Evolutionary conservation across 345 rosid species (phyloP), one percentile per base, ranked within the genome.

Genomic region (Heritiera fomes): DNA sequence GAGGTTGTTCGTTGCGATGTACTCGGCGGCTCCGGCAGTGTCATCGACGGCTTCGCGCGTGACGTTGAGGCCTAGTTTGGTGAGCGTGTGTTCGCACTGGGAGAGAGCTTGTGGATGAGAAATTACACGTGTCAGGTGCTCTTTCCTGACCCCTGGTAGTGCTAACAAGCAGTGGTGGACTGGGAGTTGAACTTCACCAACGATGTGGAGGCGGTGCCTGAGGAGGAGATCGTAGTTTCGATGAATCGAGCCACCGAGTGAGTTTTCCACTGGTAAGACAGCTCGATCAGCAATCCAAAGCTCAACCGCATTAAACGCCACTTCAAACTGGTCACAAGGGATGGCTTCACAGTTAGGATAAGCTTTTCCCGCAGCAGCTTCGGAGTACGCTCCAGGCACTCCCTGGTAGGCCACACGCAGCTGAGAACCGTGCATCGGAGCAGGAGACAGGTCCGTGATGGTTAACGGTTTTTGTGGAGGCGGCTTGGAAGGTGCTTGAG

Each of bases 221-320:
- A 96, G 99, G 64, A 96, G 94, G 3, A 96, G 92, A 78, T 96
- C 99, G 78, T 96, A 96, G 79, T 96, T 96, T 23, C 99, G 84
- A 77, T 96, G 99, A 73, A 96, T 96, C 2, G 99, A 96, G 17
- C 99, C 99, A 1, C 99, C 99, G 0, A 96, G 86, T 1, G 99
- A 96, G 83, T 96, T 96, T 82, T 96, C 99, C 1, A 94, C 91
- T 0, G 99, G 99, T 8, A 96, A 79, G 45, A 96, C 99, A 0
- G 99, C 99, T 3, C 99, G 91, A 80, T 96, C 98, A 1, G 99
- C 95, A 46, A 96, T 91, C 99, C 99, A 96, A 17, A 91, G 98
- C 95, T 96, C 98, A 8, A 96, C 99, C 0, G 99, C 95, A 77
- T 94, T 94, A 81, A 96, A 96, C 15, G 98, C 99, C 2, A 93